A percentile compares a stretch with the other conserved stretches of the same genome.
Evolutionary conservation across 768 basidiomycete genomes (phyloP).

Genomic region (Amanita polypyramis): DNA sequence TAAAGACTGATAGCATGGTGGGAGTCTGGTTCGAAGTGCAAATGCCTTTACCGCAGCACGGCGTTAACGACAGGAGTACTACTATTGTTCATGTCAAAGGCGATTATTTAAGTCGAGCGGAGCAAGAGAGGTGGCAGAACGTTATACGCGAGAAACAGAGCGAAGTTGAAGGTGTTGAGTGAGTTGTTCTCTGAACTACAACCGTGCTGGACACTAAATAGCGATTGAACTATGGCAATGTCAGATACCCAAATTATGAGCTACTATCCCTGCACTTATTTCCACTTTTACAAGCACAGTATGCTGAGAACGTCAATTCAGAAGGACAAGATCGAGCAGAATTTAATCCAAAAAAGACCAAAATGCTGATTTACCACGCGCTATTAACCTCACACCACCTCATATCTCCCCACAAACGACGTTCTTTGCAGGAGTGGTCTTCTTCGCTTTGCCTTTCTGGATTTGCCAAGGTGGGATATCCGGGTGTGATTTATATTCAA

Average conservation of each 20-base stretch:
- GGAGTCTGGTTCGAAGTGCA: slow-evolving; percentile 8
- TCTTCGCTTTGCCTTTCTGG: slow-evolving; percentile 43
- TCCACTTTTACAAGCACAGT: slow-evolving; percentile 37
- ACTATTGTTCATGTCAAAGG: slow-evolving; percentile 33
- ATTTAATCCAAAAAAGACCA: not conserved
- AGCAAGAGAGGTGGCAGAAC: slow-evolving; percentile 40
- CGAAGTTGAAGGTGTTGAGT: slow-evolving; percentile 27
- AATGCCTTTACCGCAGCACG: slow-evolving; percentile 5
- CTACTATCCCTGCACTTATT: slow-evolving; percentile 47
- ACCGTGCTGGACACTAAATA: not conserved
- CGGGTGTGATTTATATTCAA: slow-evolving; percentile 66
- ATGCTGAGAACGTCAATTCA: not conserved
- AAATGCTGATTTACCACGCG: slow-evolving; percentile 33
- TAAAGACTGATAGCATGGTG: slow-evolving; percentile 4
- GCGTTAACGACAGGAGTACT: too few species aligned
- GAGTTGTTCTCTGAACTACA: slow-evolving; percentile 6
- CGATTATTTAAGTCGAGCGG: slow-evolving; percentile 29
- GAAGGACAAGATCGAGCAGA: not conserved
- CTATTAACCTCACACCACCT: slow-evolving; percentile 70
- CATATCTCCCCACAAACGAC: slow-evolving; percentile 52
- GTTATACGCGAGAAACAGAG: slow-evolving; percentile 26
- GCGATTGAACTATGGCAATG: not conserved
- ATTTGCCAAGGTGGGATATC: slow-evolving; percentile 69
- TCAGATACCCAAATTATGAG: slow-evolving; percentile 53
- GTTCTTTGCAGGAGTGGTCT: slow-evolving; percentile 45